phyloP scores from a whole-genome alignment of 179 eudicot genomes.

The Pouteria campechiana region DNA sequence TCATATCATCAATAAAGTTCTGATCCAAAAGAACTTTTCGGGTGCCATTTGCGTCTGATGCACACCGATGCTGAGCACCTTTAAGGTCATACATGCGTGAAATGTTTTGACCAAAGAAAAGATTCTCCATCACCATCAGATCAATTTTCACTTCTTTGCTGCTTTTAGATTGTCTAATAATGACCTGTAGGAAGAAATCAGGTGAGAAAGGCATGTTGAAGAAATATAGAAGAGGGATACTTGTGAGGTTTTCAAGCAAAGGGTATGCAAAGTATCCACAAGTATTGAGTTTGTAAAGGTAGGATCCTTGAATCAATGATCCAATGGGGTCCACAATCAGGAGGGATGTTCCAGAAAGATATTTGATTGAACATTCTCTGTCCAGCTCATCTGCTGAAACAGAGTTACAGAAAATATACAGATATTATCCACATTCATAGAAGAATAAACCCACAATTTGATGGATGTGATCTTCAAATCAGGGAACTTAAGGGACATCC shows the following conservation, averaged over 20 bases:
- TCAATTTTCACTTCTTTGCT: slow-evolving; percentile 73
- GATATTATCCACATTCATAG: no score
- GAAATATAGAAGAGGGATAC: neutral
- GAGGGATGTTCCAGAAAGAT: no score
- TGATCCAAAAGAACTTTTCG: slow-evolving; percentile 88
- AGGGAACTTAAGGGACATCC: no score
- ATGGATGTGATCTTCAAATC: no score
- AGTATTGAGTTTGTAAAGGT: no score
- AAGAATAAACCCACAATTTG: no score
- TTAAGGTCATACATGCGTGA: slow-evolving; percentile 79
- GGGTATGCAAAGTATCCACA: no score
- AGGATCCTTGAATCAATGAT: no score
- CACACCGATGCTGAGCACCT: slow-evolving; percentile 81
- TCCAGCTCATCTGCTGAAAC: no score
- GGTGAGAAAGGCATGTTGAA: neutral
- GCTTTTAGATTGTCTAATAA: slow-evolving; percentile 40
- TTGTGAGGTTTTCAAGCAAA: neutral
- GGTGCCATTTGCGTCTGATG: slow-evolving; percentile 43
- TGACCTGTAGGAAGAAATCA: slow-evolving; percentile 33
- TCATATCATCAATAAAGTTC: slow-evolving; percentile 91
- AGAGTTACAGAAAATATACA: no score
- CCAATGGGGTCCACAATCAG: no score
- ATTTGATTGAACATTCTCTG: no score
- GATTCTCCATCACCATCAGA: slow-evolving; percentile 91
- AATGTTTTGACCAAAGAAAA: slow-evolving; percentile 57